A percentile compares a stretch with the other conserved stretches of the same genome.
phyloP scores from a whole-genome alignment of 345 rosid species.

The Lumnitzera racemosa region DNA sequence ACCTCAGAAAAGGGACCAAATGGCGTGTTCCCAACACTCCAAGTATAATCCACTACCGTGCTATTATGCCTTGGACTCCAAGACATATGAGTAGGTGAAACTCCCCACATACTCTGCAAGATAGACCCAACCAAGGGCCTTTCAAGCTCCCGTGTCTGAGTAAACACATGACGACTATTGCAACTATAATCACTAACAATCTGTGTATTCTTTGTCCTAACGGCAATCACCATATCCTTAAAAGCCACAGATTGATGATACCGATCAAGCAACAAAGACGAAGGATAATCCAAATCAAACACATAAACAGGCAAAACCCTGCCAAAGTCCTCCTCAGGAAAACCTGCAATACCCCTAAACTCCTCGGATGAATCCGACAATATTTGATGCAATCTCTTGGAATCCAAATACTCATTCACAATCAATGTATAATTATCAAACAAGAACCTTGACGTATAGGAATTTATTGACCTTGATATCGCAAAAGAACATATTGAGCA shows the following conservation, averaged over 20 bases:
- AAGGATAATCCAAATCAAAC: constrained; percentile 73
- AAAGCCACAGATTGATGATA: constrained; percentile 89
- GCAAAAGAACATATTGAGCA: constrained; percentile 86
- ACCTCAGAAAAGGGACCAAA: constrained; percentile 93
- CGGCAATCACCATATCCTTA: constrained; percentile 89
- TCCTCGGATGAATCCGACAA: constrained; percentile 77
- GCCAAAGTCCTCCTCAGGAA: constrained; percentile 66
- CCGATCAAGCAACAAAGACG: constrained; percentile 70
- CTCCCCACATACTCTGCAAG: constrained; percentile 99
- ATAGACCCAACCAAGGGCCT: constrained; percentile 86
- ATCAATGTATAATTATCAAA: constrained; percentile 93
- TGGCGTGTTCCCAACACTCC: constrained; percentile 98
- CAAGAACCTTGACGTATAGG: constrained; percentile 91
- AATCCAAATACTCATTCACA: constrained; percentile 94
- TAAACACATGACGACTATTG: constrained; percentile 86
- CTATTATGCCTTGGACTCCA: constrained; percentile 86
- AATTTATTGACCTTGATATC: constrained; percentile 63
- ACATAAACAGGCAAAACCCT: constrained; percentile 88
- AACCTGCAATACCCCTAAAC: constrained; percentile 60
- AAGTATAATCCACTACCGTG: constrained; percentile 86
- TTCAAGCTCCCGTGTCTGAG: constrained; percentile 71
- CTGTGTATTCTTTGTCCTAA: constrained; percentile 76
- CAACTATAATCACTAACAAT: constrained; percentile 93
- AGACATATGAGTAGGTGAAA: constrained; percentile 75
- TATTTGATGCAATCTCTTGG: constrained; percentile 80